These are phyloP conservation scores for Ustilago hordei DNA, from an alignment of 1,284 basidiomycete species.

Conservation along the genomic window DNA sequence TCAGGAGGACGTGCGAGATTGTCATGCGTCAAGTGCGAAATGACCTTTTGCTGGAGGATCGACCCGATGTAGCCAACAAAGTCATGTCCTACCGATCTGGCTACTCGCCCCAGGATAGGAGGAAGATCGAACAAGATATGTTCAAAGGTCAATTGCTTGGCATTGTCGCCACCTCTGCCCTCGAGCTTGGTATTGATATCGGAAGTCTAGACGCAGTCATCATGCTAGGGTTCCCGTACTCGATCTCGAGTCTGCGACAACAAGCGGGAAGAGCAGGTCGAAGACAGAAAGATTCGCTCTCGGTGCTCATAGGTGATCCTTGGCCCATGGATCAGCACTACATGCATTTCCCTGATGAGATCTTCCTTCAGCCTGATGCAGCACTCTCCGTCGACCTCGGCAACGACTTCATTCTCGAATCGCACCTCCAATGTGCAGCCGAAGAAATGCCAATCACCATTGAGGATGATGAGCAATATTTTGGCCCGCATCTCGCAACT, in stretches of 20 bases:
- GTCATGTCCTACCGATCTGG: conserved; percentile 89
- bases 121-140: conserved; percentile 85
- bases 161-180: conserved; percentile 89
- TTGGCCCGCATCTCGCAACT: conserved; percentile 74
- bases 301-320: conserved; percentile 80
- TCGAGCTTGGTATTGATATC: conserved; percentile 92
- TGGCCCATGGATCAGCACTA: conserved; percentile 84
- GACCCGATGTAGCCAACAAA: conserved; percentile 80
- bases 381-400: conserved; percentile 81
- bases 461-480: conserved; percentile 78
- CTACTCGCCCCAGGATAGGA: conserved; percentile 78
- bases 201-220: conserved; percentile 88
- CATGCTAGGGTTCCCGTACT: conserved; percentile 85
- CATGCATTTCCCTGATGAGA: conserved; percentile 75
- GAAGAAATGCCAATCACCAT: conserved; percentile 83
- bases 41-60: conserved; percentile 80
- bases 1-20: conserved; percentile 83
- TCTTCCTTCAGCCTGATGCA: conserved; percentile 72
- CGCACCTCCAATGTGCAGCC: conserved; percentile 87
- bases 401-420: conserved; percentile 82
- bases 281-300: conserved; percentile 83
- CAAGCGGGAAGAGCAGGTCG: conserved; percentile 90
- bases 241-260: conserved; percentile 77
- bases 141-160: conserved; percentile 84
- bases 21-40: conserved; percentile 83